Evolutionary conservation across 805 yeast species (phyloP).

Genomic region (Lipomyces chichibuensis): DNA sequence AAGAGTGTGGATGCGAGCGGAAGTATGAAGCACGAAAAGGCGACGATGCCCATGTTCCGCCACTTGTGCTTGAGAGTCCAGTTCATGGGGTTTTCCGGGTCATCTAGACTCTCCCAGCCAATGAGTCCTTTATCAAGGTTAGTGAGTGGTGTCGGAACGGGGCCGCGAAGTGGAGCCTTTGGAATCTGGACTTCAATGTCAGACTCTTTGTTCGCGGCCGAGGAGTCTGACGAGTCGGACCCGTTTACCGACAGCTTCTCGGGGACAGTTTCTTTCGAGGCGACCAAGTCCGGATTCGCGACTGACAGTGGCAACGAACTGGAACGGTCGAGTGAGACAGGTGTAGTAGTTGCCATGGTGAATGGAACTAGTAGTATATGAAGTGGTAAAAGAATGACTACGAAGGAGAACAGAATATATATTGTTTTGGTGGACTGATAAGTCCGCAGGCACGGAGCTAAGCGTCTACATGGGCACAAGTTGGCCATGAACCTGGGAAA

Average conservation of each 20-base stretch:
- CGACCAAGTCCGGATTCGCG: neutral
- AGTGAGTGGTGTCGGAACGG: slow-evolving; percentile 16
- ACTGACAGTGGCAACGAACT: neutral
- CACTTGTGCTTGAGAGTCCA: slow-evolving; percentile 46
- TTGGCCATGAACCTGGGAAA: too few species aligned
- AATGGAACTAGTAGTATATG: too few species aligned
- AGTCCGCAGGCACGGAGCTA: too few species aligned
- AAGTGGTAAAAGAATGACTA: too few species aligned
- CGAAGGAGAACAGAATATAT: too few species aligned
- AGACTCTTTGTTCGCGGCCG: neutral
- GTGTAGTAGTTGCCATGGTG: neutral
- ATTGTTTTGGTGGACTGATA: too few species aligned
- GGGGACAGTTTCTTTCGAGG: neutral
- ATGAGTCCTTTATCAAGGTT: slow-evolving; percentile 30
- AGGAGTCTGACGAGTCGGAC: neutral
- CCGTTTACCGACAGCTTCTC: neutral
- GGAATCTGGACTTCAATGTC: neutral
- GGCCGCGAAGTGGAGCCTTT: neutral
- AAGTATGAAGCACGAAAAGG: slow-evolving; percentile 28
- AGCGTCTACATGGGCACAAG: too few species aligned
- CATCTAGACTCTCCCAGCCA: slow-evolving; percentile 42
- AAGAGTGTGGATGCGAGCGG: slow-evolving; percentile 33
- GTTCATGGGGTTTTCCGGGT: slow-evolving; percentile 47
- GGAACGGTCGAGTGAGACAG: neutral
- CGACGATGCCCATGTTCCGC: slow-evolving; percentile 44